Conservation (phyloP, 768 basidiomycete species). For the Hygrophorus pudorinus region DNA sequence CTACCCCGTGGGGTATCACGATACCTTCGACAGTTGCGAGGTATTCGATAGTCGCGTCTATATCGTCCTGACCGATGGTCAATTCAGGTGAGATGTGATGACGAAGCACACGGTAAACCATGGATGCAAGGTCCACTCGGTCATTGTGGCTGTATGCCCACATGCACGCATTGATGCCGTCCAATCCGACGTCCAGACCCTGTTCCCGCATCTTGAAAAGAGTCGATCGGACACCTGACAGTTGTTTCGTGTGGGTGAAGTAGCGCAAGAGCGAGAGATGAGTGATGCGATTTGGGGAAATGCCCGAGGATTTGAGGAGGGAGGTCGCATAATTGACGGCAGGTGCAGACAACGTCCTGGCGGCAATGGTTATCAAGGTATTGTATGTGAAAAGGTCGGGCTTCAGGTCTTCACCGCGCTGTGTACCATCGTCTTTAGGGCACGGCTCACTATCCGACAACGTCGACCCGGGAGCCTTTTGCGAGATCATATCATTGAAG, state of each 20-base stretch:
- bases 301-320: slow-evolving; percentile 43
- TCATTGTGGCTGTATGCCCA: slow-evolving; percentile 54
- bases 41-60: slow-evolving; percentile 22
- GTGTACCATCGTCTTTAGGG: slow-evolving; percentile 7
- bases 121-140: slow-evolving; percentile 43
- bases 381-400: slow-evolving; percentile 69
- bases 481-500: slow-evolving; percentile 48
- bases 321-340: slow-evolving; percentile 41
- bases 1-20: slow-evolving; percentile 27
- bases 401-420: slow-evolving; percentile 13
- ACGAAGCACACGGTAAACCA: slow-evolving; percentile 57
- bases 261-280: slow-evolving; percentile 51
- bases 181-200: slow-evolving; percentile 43
- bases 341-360: slow-evolving; percentile 32
- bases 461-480: slow-evolving; percentile 31
- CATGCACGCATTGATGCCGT: slow-evolving; percentile 60
- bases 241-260: slow-evolving; percentile 35
- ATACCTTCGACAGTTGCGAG: slow-evolving; percentile 39
- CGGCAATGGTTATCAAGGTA: slow-evolving; percentile 55
- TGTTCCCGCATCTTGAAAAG: slow-evolving; percentile 43
- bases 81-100: slow-evolving; percentile 35
- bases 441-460: slow-evolving; percentile 10
- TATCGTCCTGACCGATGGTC: slow-evolving; percentile 20
- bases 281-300: slow-evolving; percentile 52
- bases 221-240: slow-evolving; percentile 45